Evolutionary conservation across 371 early-diverging fungal genomes (phyloP).

Genomic region (Scutellospora calospora): DNA sequence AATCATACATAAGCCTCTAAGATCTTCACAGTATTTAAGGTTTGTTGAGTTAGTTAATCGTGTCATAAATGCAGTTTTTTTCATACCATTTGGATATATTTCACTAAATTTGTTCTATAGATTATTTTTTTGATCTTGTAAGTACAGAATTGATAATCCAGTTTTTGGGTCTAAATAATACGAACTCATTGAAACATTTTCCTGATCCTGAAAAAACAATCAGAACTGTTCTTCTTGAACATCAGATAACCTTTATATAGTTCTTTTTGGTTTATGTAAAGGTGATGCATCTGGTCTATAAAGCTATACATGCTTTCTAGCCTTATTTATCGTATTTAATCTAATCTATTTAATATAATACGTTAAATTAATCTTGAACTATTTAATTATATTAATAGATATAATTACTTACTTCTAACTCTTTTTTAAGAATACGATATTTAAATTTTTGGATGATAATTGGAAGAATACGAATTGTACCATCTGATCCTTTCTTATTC

Average conservation of each 20-base stretch:
- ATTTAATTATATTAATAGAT: not conserved
- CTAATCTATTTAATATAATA: not conserved
- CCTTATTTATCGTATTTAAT: not conserved
- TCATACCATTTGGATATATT: constrained; percentile 12
- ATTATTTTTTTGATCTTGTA: not conserved
- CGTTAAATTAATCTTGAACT: too few relatives aligned
- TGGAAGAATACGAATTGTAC: not conserved
- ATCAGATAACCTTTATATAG: not conserved
- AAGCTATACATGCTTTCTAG: not conserved
- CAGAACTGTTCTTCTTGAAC: not conserved
- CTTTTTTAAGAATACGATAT: not conserved
- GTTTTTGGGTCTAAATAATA: constrained; percentile 1
- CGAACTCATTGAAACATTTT: constrained; percentile 4
- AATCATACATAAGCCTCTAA: not conserved
- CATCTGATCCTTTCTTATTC: not conserved
- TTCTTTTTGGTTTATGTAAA: constrained; percentile 1
- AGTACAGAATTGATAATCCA: not conserved
- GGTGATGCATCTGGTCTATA: not conserved
- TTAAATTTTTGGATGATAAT: constrained; percentile 1
- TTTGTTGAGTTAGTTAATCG: not conserved
- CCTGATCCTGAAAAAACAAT: not conserved
- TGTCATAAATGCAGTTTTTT: constrained; percentile 24
- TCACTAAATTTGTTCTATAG: constrained; percentile 12
- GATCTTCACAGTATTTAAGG: not conserved
- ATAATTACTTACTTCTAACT: not conserved